Base-by-base conservation (phyloP, 2,329 filamentous ascomycete genomes). In the Cryphonectria naterciae region DNA sequence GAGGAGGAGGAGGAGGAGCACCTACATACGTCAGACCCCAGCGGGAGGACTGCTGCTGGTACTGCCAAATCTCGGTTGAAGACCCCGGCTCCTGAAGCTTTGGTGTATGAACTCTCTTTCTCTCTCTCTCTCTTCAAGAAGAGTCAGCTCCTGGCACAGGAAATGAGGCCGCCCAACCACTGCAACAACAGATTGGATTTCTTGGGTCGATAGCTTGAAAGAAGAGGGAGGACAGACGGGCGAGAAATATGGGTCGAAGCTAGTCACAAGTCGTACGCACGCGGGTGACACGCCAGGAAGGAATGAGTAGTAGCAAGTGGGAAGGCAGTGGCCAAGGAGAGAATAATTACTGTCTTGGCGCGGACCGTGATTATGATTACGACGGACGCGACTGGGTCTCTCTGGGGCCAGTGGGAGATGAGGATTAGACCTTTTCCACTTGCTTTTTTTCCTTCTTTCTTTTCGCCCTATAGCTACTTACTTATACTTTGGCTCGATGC, bases 51-150 rank as follows among this genome's bases (percentile, higher is more conserved):
- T 37, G 32, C 28, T 61, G 58, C 32, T 61, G 5, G 8, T 61
- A 32, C 58, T 61, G 58, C 17, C 58, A 61, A 61, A 61, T 61
- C 8, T 61, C 58, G 58, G 58, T 61, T 37, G 32, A 32, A 37
- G 58, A 61, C 39, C 58, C 58, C 58, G 32, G 35, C 58, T 28
- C n/a, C n/a, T 56, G 11, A 32, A 28, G 52, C n/a, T 28, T 56
- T 19, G 6, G 7, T 56, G 25, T 56, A 56, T 15, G 10, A n/a
- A 10, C n/a, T 56, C 17, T 22, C 2, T 32, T n/a, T n/a, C n/a
- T n/a, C n/a, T n/a, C n/a, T n/a, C n/a, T n/a, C n/a, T 22, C 2
- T 32, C 28, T 39, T 8, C 17, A 61, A 19, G 58, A 32, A 39
- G n/a, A 17, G 58, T 4, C 15, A 6, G 4, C 15, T 15, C 35